Evolutionary conservation across 169 alveolate genomes (phyloP).

Genomic region (Plasmodium ovale): DNA sequence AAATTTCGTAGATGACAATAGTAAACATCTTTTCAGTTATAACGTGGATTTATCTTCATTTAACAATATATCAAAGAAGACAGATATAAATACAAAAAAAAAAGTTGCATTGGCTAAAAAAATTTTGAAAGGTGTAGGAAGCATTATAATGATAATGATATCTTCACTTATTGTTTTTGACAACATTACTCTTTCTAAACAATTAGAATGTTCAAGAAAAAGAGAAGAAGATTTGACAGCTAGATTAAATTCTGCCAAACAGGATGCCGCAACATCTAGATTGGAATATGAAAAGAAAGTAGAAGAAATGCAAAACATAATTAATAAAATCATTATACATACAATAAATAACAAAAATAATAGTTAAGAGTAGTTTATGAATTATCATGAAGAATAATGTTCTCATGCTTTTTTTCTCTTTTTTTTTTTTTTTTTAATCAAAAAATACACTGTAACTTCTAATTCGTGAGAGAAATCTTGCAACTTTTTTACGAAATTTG

Average conservation of each 20-base stretch:
- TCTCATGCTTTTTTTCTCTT: slow-evolving; percentile 6
- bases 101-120: neutral
- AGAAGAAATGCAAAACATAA: slow-evolving; percentile 16
- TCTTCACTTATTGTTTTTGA: neutral
- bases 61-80: neutral
- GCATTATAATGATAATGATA: neutral
- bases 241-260: neutral
- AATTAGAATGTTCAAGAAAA: neutral
- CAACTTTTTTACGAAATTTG: too few species aligned
- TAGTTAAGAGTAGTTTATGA: neutral
- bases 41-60: neutral
- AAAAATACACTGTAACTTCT: too few species aligned
- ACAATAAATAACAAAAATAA: neutral
- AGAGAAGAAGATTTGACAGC: slow-evolving; percentile 9
- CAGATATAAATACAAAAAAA: neutral
- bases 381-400: slow-evolving; percentile 19
- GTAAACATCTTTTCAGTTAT: neutral
- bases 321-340: slow-evolving; percentile 8
- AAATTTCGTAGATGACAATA: neutral
- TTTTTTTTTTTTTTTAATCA: too few species aligned
- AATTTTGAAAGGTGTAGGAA: slow-evolving; percentile 7
- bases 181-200: neutral
- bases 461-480: too few species aligned
- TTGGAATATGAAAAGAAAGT: slow-evolving; percentile 1
- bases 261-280: neutral